Evolutionary conservation across 768 basidiomycete genomes (phyloP).

Genomic region (Lactarius tabidus): DNA sequence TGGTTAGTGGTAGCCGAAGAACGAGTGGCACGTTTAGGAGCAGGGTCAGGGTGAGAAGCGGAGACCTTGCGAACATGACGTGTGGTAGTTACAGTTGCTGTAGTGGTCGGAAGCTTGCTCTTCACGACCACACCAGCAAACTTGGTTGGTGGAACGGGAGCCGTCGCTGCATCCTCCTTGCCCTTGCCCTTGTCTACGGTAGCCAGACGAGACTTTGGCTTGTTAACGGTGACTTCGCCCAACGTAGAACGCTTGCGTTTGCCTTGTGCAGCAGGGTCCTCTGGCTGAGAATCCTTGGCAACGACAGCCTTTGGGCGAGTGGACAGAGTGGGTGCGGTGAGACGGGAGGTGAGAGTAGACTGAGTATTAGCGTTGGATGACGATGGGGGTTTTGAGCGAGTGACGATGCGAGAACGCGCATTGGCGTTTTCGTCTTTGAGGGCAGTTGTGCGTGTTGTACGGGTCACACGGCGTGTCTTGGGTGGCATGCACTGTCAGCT

Average conservation of each 20-base stretch:
- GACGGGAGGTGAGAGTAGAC: constrained; percentile 37
- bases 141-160: constrained; percentile 38
- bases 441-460: constrained; percentile 48
- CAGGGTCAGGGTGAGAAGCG: constrained; percentile 3
- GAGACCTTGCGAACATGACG: constrained; percentile 56
- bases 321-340: constrained; percentile 46
- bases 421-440: constrained; percentile 69
- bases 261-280: constrained; percentile 46
- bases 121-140: constrained; percentile 59
- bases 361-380: constrained; percentile 38
- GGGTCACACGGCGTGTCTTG: constrained; percentile 63
- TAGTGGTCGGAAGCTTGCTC: constrained; percentile 47
- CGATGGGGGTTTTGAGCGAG: constrained; percentile 57
- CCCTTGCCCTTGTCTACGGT: constrained; percentile 54
- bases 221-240: constrained; percentile 64
- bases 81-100: constrained; percentile 29
- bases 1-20: constrained; percentile 31
- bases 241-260: constrained; percentile 77
- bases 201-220: constrained; percentile 34
- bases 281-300: constrained; percentile 40
- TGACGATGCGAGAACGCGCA: constrained; percentile 55
- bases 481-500: not conserved
- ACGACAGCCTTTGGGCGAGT: constrained; percentile 46
- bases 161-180: constrained; percentile 35
- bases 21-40: constrained; percentile 29